Evolutionary conservation across 2,329 filamentous ascomycete species (phyloP), one percentile per base, ranked within the genome.

Genomic region (Epichloe uncinata): DNA sequence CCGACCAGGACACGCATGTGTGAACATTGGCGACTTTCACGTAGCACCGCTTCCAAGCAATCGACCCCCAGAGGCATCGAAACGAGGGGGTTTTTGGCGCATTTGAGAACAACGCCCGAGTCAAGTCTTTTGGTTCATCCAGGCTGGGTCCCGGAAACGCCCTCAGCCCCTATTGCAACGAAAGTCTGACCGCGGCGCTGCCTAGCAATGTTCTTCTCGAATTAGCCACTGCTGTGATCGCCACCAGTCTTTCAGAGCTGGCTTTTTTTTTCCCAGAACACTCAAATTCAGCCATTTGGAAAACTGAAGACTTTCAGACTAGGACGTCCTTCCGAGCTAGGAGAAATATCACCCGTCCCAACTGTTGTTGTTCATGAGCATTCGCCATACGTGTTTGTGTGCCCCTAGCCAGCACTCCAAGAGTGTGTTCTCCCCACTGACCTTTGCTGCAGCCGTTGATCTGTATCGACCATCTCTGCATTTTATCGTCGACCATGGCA

Each of bases 21-120:
- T 58, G 51, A 56, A 57, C 12, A 35, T 46, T 35, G 57, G 57
- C n/a, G 58, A 60, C 45, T 65, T 68, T 46, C 61, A 67, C 50
- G 52, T 56, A 22, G 66, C 64, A 18, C 64, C 66, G 16, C 55
- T 59, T n/a, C 60, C 61, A 8, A 67, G 64, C 44, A 50, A 52
- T 30, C 61, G 59, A 15, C 50, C 59, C 15, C 66, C 63, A 8
- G 45, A 64, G 8, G 56, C 60, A 1, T 42, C 55, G 12, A 45
- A 58, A 22, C 54, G 56, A 16, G 20, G 47, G 16, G 35, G 4
- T 12, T 16, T 6, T 3, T 12, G 18, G 7, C 5, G 15, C 22
- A 3, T 9, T 38, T 33, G 16, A 18, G 8, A 47, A 50, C 12
- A 49, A 45, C 7, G 15, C 42, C 47, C 13, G 26, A 13, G 56